Evolutionary conservation across 345 rosid genomes (phyloP), one percentile per base, ranked within the genome.

Genomic region (Acer negundo): DNA sequence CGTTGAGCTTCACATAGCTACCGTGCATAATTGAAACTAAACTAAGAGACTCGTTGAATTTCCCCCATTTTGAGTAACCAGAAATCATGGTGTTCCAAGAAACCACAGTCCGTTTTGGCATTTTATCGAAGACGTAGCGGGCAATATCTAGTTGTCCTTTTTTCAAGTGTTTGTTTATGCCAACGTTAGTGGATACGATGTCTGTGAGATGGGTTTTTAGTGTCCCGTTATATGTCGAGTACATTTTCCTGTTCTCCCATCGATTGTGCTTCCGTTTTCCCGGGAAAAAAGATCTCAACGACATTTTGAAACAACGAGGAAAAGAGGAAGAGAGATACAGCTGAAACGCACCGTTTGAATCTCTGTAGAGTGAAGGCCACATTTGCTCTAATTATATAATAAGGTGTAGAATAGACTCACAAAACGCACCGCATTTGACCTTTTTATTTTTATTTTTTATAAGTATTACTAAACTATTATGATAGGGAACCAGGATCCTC

Each of bases 41-140:
- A 51, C 20, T 23, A 47, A 88, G 82, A 11, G 89, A 76, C 58
- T 85, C 80, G 1, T 66, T 49, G 56, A 79, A 81, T 17, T 78
- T 71, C 17, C 84, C 84, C 83, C 88, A 76, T 49, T 72, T 77
- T 51, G 88, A 78, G 75, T 84, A 85, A 58, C 87, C 84, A 47
- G 89, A 83, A 62, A 86, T 80, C 87, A 83, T 56, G 75, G 81
- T 64, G 82, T 87, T 86, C n/a, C n/a, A n/a, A n/a, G n/a, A n/a
- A n/a, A n/a, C n/a, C n/a, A n/a, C n/a, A n/a, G n/a, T n/a, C n/a
- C 89, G 74, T 0, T 17, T 40, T 4, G 87, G 83, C 93, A 90
- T 90, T 83, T 77, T 62, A 73, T 89, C 91, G 65, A 90, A 88
- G 84, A 90, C 58, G 19, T 68, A 61, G 2, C 89, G 90, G 26